Conservation (phyloP, 2,329 filamentous ascomycete species). For the Ambrosiella cleistominuta region DNA sequence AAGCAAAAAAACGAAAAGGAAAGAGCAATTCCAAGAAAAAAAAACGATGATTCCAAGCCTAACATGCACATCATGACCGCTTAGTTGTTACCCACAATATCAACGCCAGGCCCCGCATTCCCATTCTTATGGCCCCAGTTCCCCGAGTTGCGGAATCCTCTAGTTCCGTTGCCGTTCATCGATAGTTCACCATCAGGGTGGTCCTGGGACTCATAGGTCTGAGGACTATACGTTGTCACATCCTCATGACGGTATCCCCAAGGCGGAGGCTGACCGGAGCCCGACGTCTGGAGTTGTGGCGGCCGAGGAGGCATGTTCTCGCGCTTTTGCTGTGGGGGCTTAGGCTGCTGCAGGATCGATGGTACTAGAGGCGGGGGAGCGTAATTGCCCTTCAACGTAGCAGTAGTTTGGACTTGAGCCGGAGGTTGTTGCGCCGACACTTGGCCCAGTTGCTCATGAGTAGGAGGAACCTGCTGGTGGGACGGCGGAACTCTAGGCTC, state of each 20-base stretch:
- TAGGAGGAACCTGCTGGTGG: slow-evolving; percentile 8
- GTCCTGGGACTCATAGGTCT: slow-evolving; percentile 21
- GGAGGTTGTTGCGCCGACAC: slow-evolving; percentile 2
- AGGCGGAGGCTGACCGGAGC: slow-evolving; percentile 3
- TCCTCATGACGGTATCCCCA: slow-evolving; percentile 11
- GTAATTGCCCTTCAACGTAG: neutral
- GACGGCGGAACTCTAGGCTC: slow-evolving; percentile 7
- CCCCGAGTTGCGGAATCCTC: slow-evolving; percentile 36
- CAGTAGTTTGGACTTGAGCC: slow-evolving; percentile 1
- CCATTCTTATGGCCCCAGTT: slow-evolving; percentile 26
- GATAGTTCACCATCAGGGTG: slow-evolving; percentile 17
- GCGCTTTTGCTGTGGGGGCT: slow-evolving; percentile 9
- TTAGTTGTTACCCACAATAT: slow-evolving; percentile 29
- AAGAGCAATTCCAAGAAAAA: slow-evolving; percentile 9
- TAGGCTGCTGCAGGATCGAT: slow-evolving; percentile 11
- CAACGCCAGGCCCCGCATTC: slow-evolving; percentile 24
- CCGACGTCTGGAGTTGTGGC: slow-evolving; percentile 7
- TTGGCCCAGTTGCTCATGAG: slow-evolving; percentile 3
- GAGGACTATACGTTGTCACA: slow-evolving; percentile 18
- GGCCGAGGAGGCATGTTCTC: slow-evolving; percentile 9
- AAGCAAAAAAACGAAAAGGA: slow-evolving; percentile 12
- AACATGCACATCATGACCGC: neutral
- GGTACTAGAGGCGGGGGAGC: slow-evolving; percentile 9
- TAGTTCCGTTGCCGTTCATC: slow-evolving; percentile 23
- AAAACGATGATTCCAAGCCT: slow-evolving; percentile 13